Evolutionary conservation across 1,284 basidiomycete genomes (phyloP), one percentile per base, ranked within the genome.

Genomic region (Cystobasidium pallidum): DNA sequence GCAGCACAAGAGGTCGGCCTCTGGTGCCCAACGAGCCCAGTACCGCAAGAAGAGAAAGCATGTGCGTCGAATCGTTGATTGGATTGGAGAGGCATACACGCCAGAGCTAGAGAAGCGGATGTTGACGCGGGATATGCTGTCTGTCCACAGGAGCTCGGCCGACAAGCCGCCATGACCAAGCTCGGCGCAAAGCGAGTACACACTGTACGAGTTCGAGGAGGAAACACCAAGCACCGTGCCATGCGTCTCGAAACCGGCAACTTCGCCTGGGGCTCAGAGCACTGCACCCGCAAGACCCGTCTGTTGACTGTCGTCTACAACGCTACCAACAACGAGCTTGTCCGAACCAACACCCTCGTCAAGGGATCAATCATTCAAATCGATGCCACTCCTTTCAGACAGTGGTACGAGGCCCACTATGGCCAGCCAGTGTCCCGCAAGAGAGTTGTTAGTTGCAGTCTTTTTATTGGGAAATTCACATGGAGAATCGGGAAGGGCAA

Each of bases 331-430:
- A 97, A 97, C 85, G 94, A 97, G 85, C 88, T 97, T 80, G 94
- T 97, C 81, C 91, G 94, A 81, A 97, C 94, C 79, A 96, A 97
- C 86, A 97, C 94, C 74, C 88, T 97, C 74, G 94, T 97, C 81
- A 96, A 94, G 86, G 86, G 88, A 76, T 90, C 90, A 77, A 90
- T 97, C 83, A 91, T 97, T 83, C 93, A 96, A 83, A 82, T 97
- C 80, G 94, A 97, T 85, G 94, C 94, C 76, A 89, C 93, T 59
- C 94, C 94, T 77, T 97, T 96, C 91, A 88, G 93, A 78, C 93
- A 95, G 84, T 97, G 93, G 93, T 97, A 96, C 82, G 94, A 97
- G 85, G 84, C 91, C 52, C 93, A 96, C 84, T 97, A 96, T 82
- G 94, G 90, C 77, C 89, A 91, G 83, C 91, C 92, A 75, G 87